phyloP scores from a whole-genome alignment of 1,284 basidiomycete species.

The Ganoderma multipileum region DNA sequence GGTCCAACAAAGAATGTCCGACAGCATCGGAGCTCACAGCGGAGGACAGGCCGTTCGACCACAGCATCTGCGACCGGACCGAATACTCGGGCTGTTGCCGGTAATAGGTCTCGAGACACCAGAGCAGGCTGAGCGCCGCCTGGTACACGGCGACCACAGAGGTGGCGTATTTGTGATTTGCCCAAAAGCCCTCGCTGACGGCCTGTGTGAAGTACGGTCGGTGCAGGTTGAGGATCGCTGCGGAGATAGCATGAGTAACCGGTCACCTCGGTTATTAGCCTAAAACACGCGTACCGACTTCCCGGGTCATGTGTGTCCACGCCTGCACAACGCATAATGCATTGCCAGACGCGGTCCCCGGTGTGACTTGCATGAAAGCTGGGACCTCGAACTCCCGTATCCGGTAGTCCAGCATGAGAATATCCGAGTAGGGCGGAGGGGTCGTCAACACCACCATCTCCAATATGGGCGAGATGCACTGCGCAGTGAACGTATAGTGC shows the following conservation, averaged over 20 bases:
- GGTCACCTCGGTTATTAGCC: background rate
- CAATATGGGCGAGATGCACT: constrained; percentile 39
- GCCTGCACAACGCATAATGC: constrained; percentile 37
- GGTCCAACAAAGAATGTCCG: constrained; percentile 10
- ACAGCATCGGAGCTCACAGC: constrained; percentile 49
- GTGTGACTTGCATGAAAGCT: constrained; percentile 33
- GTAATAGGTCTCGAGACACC: constrained; percentile 62
- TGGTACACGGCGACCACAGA: constrained; percentile 71
- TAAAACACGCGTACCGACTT: constrained; percentile 55
- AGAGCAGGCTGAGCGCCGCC: constrained; percentile 63
- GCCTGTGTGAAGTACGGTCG: constrained; percentile 75
- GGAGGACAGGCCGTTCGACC: constrained; percentile 71
- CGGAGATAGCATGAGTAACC: constrained; percentile 12
- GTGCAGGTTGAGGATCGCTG: constrained; percentile 74
- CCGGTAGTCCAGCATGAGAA: constrained; percentile 37
- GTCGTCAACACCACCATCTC: constrained; percentile 33
- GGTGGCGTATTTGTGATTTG: constrained; percentile 61
- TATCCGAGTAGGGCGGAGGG: constrained; percentile 36
- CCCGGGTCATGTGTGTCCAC: constrained; percentile 53
- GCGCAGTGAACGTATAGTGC: constrained; percentile 39
- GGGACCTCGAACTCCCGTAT: constrained; percentile 41
- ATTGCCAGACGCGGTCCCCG: constrained; percentile 31
- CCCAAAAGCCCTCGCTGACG: constrained; percentile 64
- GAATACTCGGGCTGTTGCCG: constrained; percentile 56
- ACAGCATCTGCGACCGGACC: constrained; percentile 64